Conservation (phyloP, 2,329 filamentous ascomycete species). For the Scedosporium aurantiacum region DNA sequence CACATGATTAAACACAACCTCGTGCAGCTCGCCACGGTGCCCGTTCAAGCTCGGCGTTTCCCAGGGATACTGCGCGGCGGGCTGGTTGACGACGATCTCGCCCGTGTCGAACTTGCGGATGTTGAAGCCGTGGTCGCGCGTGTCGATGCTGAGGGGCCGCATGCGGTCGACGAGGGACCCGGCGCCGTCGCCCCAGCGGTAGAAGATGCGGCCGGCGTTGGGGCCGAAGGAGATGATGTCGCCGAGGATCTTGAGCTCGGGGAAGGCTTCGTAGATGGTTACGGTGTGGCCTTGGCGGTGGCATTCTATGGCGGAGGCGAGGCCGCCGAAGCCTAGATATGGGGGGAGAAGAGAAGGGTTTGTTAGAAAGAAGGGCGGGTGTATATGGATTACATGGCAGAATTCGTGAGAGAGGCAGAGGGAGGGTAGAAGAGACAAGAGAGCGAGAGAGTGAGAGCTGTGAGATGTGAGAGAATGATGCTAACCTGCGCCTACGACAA, state of each 20-base stretch:
- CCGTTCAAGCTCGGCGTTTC: constrained; percentile 48
- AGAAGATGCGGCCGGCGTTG: constrained; percentile 50
- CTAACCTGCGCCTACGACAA: constrained; percentile 7
- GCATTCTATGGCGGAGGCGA: constrained; percentile 53
- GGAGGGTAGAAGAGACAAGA: neutral
- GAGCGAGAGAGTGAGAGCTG: constrained; percentile 28
- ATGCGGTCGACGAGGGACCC: neutral
- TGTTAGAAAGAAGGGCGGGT: too few relatives aligned
- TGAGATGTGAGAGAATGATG: constrained; percentile 8
- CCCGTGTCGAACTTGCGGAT: constrained; percentile 51
- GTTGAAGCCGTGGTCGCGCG: constrained; percentile 39
- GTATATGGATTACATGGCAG: too few relatives aligned
- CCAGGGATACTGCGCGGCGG: constrained; percentile 27
- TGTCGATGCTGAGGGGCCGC: neutral
- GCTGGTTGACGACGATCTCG: constrained; percentile 48
- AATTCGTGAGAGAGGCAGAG: neutral
- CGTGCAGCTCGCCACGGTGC: constrained; percentile 48
- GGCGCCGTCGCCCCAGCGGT: constrained; percentile 44
- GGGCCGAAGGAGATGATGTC: constrained; percentile 53
- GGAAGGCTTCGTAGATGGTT: constrained; percentile 46
- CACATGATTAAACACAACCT: constrained; percentile 47
- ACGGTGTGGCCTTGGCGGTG: constrained; percentile 49
- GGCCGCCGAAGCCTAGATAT: constrained; percentile 43
- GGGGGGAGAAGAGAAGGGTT: too few relatives aligned
- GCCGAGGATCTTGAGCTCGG: constrained; percentile 45